These are phyloP conservation scores for Batrachochytrium dendrobatidis DNA, from an alignment of 371 early-diverging fungal genomes.

Conservation along the genomic window DNA sequence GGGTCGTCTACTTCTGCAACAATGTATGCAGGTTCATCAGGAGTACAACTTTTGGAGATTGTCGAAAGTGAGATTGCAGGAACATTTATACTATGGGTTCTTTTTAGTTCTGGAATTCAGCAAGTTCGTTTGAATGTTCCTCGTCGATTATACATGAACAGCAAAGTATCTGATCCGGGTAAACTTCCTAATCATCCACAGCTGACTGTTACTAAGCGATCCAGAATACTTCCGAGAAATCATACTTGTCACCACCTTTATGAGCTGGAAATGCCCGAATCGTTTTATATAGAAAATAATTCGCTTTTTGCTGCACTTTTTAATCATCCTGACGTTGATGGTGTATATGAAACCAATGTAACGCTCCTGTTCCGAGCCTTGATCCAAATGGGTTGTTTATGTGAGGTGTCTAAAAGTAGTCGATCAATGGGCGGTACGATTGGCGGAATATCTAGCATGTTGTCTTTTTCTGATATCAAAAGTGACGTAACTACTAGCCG, in stretches of 20 bases:
- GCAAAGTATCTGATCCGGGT: slow-evolving; percentile 49
- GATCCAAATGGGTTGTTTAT: slow-evolving; percentile 46
- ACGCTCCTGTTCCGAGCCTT: slow-evolving; percentile 73
- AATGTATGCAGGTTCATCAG: no score
- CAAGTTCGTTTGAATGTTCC: slow-evolving; percentile 68
- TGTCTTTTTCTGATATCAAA: not conserved
- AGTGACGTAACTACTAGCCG: not conserved
- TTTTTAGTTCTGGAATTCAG: slow-evolving; percentile 62
- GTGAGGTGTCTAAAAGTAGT: not conserved
- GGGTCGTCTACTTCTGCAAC: no score
- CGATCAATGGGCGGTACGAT: not conserved
- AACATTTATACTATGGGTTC: slow-evolving; percentile 75
- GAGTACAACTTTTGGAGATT: slow-evolving; percentile 68
- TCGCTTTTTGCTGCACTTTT: slow-evolving; percentile 68
- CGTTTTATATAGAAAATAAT: slow-evolving; percentile 58
- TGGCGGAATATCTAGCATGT: not conserved
- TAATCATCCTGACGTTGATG: slow-evolving; percentile 80
- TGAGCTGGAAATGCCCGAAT: slow-evolving; percentile 73
- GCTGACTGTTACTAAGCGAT: not conserved
- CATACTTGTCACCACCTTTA: slow-evolving; percentile 61
- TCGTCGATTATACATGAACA: slow-evolving; percentile 79
- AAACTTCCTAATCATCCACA: not conserved
- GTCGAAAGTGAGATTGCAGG: slow-evolving; percentile 74
- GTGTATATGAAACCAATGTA: slow-evolving; percentile 87
- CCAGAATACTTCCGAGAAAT: slow-evolving; percentile 60